A percentile compares a stretch with the other conserved stretches of the same genome.
These are phyloP conservation scores for Chaetothyriales sp. DNA, from an alignment of 2,329 filamentous ascomycete genomes.

Conservation along the genomic window DNA sequence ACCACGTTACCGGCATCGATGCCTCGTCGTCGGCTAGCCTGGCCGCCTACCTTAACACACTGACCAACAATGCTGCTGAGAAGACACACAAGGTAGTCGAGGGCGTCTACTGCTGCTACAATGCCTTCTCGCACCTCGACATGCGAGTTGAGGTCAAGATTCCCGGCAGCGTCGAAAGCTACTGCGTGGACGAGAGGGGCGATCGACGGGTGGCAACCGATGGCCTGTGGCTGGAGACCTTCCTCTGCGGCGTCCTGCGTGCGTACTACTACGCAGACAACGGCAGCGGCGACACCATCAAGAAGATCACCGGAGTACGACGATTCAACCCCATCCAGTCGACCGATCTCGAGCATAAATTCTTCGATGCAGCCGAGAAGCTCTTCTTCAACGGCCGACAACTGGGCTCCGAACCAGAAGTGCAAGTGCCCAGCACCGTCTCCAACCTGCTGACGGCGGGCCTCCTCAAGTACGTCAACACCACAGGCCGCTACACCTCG, in stretches of 20 bases:
- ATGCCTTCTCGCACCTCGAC: slow-evolving; percentile 93
- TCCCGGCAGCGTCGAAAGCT: slow-evolving; percentile 89
- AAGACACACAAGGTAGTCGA: slow-evolving; percentile 82
- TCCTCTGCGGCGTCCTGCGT: slow-evolving; percentile 83
- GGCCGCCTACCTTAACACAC: slow-evolving; percentile 94
- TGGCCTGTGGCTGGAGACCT: slow-evolving; percentile 92
- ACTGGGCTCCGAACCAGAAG: slow-evolving; percentile 87
- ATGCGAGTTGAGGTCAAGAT: slow-evolving; percentile 99
- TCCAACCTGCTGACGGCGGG: slow-evolving; percentile 94
- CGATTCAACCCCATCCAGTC: slow-evolving; percentile 96
- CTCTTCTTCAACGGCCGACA: slow-evolving; percentile 94
- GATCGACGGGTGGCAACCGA: slow-evolving; percentile 90
- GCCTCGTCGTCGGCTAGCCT: slow-evolving; percentile 94
- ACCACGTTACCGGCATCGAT: slow-evolving; percentile 94
- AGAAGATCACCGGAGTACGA: slow-evolving; percentile 92
- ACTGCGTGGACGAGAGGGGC: slow-evolving; percentile 91
- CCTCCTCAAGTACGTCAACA: slow-evolving; percentile 85
- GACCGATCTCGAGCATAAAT: slow-evolving; percentile 95
- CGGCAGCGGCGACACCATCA: slow-evolving; percentile 83
- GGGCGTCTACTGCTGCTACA: slow-evolving; percentile 96
- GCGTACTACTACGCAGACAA: slow-evolving; percentile 96
- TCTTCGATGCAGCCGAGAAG: slow-evolving; percentile 83
- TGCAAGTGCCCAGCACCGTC: slow-evolving; percentile 92
- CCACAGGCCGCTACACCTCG: slow-evolving; percentile 83
- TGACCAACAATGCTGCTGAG: slow-evolving; percentile 78